Conservation (phyloP, 148 eudicot genomes). For the Mesembryanthemum crystallinum region DNA sequence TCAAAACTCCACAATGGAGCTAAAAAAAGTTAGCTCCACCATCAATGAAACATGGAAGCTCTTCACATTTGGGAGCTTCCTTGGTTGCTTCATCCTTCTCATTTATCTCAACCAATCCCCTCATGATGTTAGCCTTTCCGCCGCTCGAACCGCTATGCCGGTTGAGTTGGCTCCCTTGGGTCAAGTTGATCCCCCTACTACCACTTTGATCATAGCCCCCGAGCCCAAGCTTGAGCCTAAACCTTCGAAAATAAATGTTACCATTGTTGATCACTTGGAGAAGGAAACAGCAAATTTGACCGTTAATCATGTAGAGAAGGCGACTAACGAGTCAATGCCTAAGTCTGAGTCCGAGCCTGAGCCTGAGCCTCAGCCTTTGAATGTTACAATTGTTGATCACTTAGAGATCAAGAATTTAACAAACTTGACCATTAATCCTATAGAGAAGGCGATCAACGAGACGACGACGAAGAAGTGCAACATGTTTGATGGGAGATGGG, state of each 20-base stretch:
- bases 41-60: slow-evolving; percentile 32
- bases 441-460: not conserved
- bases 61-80: slow-evolving; percentile 29
- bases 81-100: slow-evolving; percentile 29
- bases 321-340: not conserved
- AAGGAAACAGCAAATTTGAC: not conserved
- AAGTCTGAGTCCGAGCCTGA: not conserved
- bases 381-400: not conserved
- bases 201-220: not conserved
- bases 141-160: slow-evolving; percentile 9
- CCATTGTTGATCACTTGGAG: not conserved
- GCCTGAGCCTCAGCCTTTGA: not conserved
- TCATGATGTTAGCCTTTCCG: not conserved
- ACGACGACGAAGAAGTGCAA: slow-evolving; percentile 25
- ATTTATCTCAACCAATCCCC: slow-evolving; percentile 15
- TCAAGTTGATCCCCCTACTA: not conserved
- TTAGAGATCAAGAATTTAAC: no score
- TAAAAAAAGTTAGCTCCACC: slow-evolving; percentile 23
- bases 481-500: slow-evolving; percentile 49
- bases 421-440: no score
- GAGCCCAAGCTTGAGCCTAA: no score
- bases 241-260: no score
- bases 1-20: slow-evolving; percentile 1
- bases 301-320: not conserved
- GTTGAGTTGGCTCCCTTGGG: not conserved